Evolutionary conservation across 306 rosid species (phyloP).

Genomic region (Gleditsia sinensis): DNA sequence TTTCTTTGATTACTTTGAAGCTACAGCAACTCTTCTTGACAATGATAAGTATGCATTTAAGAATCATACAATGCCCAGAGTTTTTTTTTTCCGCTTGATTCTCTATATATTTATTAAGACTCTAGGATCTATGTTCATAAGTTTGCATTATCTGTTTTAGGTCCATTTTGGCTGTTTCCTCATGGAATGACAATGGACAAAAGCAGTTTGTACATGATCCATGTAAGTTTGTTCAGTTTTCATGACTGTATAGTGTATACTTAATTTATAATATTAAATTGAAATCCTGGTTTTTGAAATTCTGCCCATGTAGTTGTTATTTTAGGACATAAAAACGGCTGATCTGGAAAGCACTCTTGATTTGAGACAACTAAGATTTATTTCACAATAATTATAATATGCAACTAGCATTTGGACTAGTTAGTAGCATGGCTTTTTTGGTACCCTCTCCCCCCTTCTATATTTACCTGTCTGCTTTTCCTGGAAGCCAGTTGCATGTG

Average conservation of each 20-base stretch:
- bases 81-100: conserved; percentile 4
- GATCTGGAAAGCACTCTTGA: not conserved
- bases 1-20: conserved; percentile 94
- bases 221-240: conserved; percentile 56
- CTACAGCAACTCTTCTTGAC: conserved; percentile 76
- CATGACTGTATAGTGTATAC: conserved; percentile 7
- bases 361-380: not conserved
- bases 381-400: conserved; percentile 5
- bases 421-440: not conserved
- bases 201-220: conserved; percentile 94
- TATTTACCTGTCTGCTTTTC: not conserved
- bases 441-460: not conserved
- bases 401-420: not conserved
- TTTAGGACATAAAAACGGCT: conserved; percentile 9
- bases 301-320: conserved; percentile 10
- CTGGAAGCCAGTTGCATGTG: not conserved
- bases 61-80: conserved; percentile 22
- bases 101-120: not conserved
- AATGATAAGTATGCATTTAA: conserved; percentile 78
- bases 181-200: conserved; percentile 99
- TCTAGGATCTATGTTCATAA: conserved; percentile 20
- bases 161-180: conserved; percentile 95
- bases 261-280: conserved; percentile 1
- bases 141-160: conserved; percentile 46
- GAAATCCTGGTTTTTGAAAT: conserved; percentile 9